Evolutionary conservation across 2,329 filamentous ascomycete genomes (phyloP), one percentile per base, ranked within the genome.

Genomic region (Neurospora crassa): DNA sequence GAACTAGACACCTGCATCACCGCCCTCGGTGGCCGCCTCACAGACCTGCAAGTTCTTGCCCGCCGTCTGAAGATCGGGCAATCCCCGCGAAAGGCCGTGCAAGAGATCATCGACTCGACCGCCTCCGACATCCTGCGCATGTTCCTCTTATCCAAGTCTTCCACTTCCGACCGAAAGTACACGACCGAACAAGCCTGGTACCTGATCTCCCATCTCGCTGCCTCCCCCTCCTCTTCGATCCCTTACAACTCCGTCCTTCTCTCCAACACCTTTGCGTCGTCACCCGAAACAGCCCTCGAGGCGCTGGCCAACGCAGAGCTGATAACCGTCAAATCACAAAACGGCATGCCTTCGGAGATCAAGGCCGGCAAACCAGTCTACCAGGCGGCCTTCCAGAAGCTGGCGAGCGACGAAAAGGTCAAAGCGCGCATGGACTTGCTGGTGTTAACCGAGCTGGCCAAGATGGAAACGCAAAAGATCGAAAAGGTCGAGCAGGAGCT

Each of bases 11-110:
- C 86, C 40, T 94, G 92, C 75, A 96, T 98, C 74, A 87, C 90
- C 40, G 87, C 90, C 0, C 86, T 99, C 1, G 96, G 96, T 29
- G 96, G 96, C 1, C 92, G 96, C 3, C 86, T 99, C n/a, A 97
- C 94, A 0, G 96, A 99, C 78, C 89, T 99, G 24, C 95, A 98
- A 78, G 96, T 96, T 78, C 88, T 99, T 63, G 92, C 94, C n/a
- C 89, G 95, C 43, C 88, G 96, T 20, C 91, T 99, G 76, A 93
- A 93, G 81, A 89, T 91, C 0, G 95, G 96, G 18, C 94, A 97
- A 79, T 91, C 87, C 2, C 96, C 96, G 0, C 87, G 86, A 74
- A 86, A 91, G 75, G 96, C 96, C 2, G 91, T 97, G 2, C 85
- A 89, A 29, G 94, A 97, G 74, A 98, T 99, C 73, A 91, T 97